Percentiles rank a stretch among this genome's conserved stretches.
These are phyloP conservation scores for Lecanoromycetidae sp. DNA, from an alignment of 2,329 filamentous ascomycete genomes.

Conservation along the genomic window DNA sequence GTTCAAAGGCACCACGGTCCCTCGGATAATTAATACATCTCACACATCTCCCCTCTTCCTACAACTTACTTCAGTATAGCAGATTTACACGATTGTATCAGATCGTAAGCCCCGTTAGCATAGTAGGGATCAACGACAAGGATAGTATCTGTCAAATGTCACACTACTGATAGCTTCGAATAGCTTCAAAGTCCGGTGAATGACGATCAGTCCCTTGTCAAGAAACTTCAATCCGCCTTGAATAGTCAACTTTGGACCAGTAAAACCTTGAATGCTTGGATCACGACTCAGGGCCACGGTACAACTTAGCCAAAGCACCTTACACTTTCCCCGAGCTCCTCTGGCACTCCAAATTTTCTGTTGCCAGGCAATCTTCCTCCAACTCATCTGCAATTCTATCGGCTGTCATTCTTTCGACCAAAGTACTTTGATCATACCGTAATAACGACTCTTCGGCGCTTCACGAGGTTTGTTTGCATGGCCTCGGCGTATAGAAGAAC, in stretches of 20 bases:
- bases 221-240: neutral
- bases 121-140: neutral
- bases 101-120: neutral
- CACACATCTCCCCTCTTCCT: neutral
- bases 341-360: no score
- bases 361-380: no score
- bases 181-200: neutral
- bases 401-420: no score
- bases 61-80: neutral
- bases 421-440: no score
- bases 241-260: neutral
- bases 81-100: neutral
- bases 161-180: conserved; percentile 1
- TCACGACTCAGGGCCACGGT: no score
- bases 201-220: conserved; percentile 4
- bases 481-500: neutral
- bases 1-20: no score
- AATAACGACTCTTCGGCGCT: neutral
- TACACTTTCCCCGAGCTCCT: no score
- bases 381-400: no score
- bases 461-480: neutral
- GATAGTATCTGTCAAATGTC: conserved; percentile 12
- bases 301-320: no score
- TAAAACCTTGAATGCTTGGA: no score
- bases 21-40: neutral